Evolutionary conservation across 139 green algal genomes (phyloP), one percentile per base, ranked within the genome.

Genomic region (Parachlorella kessleri): DNA sequence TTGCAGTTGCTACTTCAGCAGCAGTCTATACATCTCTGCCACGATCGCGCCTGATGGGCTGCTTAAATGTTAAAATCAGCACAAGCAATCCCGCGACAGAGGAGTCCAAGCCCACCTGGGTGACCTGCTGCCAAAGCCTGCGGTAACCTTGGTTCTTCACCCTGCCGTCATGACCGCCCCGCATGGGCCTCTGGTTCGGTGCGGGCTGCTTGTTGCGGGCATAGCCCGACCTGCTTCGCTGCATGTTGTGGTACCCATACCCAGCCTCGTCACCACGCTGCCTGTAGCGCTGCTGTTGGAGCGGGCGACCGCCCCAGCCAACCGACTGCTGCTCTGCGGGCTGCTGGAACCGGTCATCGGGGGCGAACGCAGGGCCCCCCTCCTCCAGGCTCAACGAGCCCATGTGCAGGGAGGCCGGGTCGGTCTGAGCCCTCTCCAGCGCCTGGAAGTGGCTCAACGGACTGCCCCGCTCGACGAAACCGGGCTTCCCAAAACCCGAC

Each of bases 81-180:
- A n/a, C n/a, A n/a, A n/a, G n/a, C n/a, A n/a, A n/a, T n/a, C n/a
- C n/a, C n/a, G n/a, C n/a, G n/a, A n/a, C n/a, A n/a, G n/a, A n/a
- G n/a, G n/a, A n/a, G n/a, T n/a, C n/a, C n/a, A n/a, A 40, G n/a
- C 82, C 54, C 37, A 92, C 83, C 63, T 66, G 42, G 0, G 87
- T 86, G 30, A 93, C 87, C 66, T 92, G 85, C 70, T 93, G 88
- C 91, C 91, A 95, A 1, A 95, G 79, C n/a, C 85, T 84, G n/a
- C 91, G 80, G n/a, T 95, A 95, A 21, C 88, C 90, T 26, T 82
- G 72, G 48, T 77, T 71, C 55, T 78, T 66, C 63, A 59, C 67
- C 6, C 71, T 59, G 48, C 48, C 48, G 14, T 59, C 48, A 59
- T 59, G 21, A 1, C 48, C 48, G 14, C 48, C 48, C 21, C 21